Base-by-base conservation (phyloP, 108 stramenopile species). In the Epipyxis sp. region DNA sequence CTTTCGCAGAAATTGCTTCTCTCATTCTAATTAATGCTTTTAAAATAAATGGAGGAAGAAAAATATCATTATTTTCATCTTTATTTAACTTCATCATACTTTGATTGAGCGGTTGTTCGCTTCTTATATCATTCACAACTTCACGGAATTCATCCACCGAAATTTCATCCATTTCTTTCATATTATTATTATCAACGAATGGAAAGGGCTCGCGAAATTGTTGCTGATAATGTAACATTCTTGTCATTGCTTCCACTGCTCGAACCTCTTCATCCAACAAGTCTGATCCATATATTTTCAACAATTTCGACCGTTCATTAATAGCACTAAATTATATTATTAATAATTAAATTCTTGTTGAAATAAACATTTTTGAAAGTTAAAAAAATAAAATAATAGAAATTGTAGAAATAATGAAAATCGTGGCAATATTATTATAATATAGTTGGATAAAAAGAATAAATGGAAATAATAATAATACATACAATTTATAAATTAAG, bases 31-130 rank as follows among this genome's bases (percentile, higher is more conserved):
- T 10, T 37, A 74, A 42, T 6, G 44, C 41, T 6, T 74, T 42
- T 16, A 37, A 42, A 29, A 74, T 42, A 37, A 74, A 74, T 39
- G n/a, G 71, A 16, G 71, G 71, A 10, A 74, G 71, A 32, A 43
- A 74, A 37, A 74, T 74, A 16, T 10, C 71, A 29, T 54, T 29
- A 32, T 74, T 42, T 29, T 65, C 61, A 25, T 27, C 71, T 10
- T 6, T 39, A 10, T 42, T 29, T 42, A 29, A 43, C 71, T 16
- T 20, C 65, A 67, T 43, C 65, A 20, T 20, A 13, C 13, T 6
- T 13, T 50, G 13, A 20, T 20, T 20, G 46, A 50, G 46, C 46
- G 6, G 6, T 6, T 13, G 46, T 50, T 13, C 13, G 6, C 20
- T 6, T 13, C 46, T 50, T 20, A 50, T 13, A 50, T 6, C 13